Conservation (phyloP, 495 filamentous ascomycete genomes). For the Sabuloglossum arenarium region DNA sequence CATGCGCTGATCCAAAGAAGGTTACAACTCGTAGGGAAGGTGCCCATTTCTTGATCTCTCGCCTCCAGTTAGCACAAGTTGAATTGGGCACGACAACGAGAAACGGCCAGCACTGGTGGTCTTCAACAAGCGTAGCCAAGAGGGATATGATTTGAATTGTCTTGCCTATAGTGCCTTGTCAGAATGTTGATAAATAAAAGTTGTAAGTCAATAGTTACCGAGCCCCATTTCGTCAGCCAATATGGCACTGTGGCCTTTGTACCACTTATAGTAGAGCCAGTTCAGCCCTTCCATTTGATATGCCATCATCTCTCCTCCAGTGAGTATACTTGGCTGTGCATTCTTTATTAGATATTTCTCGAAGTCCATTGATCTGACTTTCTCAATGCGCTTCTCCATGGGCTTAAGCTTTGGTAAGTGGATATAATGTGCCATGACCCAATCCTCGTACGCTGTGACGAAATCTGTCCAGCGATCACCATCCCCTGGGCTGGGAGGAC, state of each 20-base stretch:
- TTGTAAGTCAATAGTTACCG: background rate
- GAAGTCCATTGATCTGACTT: slow-evolving; percentile 44
- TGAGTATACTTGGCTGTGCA: slow-evolving; percentile 51
- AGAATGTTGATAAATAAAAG: background rate
- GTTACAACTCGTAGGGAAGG: slow-evolving; percentile 72
- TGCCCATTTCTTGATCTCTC: slow-evolving; percentile 89
- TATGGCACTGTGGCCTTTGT: slow-evolving; percentile 64
- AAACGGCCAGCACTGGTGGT: slow-evolving; percentile 78
- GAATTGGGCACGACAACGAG: slow-evolving; percentile 84
- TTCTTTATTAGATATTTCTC: slow-evolving; percentile 39
- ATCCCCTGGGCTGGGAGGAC: slow-evolving; percentile 47
- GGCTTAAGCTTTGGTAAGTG: slow-evolving; percentile 26
- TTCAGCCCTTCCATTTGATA: slow-evolving; percentile 92
- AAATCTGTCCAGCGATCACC: slow-evolving; percentile 63
- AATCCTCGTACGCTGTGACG: slow-evolving; percentile 62
- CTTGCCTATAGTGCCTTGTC: slow-evolving; percentile 34
- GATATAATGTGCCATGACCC: slow-evolving; percentile 53
- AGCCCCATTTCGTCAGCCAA: slow-evolving; percentile 98
- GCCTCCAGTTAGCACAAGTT: slow-evolving; percentile 83
- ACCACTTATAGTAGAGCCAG: slow-evolving; percentile 91
- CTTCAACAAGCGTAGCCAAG: slow-evolving; percentile 53
- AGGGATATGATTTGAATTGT: slow-evolving; percentile 86
- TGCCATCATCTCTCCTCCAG: slow-evolving; percentile 65
- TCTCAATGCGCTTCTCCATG: slow-evolving; percentile 37
- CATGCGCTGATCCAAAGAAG: slow-evolving; percentile 56